phyloP scores from a whole-genome alignment of 495 filamentous ascomycete genomes.

The Hyaloscypha variabilis region DNA sequence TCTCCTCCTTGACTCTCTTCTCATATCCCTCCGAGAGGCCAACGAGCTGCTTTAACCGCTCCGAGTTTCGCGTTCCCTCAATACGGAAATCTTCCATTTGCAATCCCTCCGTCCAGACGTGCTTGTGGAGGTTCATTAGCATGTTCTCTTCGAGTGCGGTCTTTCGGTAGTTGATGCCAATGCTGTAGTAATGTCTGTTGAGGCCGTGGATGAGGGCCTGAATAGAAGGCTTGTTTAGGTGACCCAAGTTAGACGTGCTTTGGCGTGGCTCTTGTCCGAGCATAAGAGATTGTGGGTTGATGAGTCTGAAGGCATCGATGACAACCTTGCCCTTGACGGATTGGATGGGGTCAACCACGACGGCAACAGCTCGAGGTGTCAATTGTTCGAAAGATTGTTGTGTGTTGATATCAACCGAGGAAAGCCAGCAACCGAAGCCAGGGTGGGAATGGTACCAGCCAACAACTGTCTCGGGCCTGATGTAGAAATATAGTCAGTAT shows the following conservation, averaged over 20 bases:
- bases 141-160: conserved; percentile 98
- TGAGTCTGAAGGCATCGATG: conserved; percentile 98
- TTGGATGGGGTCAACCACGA: conserved; percentile 98
- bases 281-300: conserved; percentile 98
- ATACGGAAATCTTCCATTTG: conserved; percentile 95
- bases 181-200: conserved; percentile 98
- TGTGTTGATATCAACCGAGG: conserved; percentile 98
- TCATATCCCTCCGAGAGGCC: conserved; percentile 93
- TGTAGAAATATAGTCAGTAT: conserved; percentile 20
- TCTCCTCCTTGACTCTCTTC: conserved; percentile 98
- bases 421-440: conserved; percentile 98
- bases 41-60: conserved; percentile 84
- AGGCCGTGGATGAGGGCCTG: conserved; percentile 98
- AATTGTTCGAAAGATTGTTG: conserved; percentile 99
- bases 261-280: conserved; percentile 98
- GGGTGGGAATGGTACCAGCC: conserved; percentile 99
- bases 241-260: conserved; percentile 95
- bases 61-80: conserved; percentile 81
- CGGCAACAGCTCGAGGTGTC: conserved; percentile 91
- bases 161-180: conserved; percentile 97
- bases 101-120: conserved; percentile 96
- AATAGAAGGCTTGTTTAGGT: conserved; percentile 98
- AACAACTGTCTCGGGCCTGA: conserved; percentile 91
- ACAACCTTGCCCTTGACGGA: conserved; percentile 99
- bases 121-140: conserved; percentile 99